Evolutionary conservation across 441 rosid genomes (phyloP).

Genomic region (Syzygium malaccense): DNA sequence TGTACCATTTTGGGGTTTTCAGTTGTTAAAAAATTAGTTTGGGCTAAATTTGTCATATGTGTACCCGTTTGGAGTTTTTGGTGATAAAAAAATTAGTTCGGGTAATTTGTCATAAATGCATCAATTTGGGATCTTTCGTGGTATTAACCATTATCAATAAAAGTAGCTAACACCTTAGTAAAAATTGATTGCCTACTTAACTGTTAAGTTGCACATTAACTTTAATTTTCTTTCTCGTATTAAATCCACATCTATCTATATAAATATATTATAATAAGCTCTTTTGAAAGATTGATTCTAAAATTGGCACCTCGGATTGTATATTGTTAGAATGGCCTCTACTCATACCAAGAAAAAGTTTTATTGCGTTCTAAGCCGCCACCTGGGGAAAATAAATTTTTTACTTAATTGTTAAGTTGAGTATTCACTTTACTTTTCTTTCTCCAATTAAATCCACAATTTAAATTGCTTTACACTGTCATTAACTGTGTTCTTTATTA

Average conservation of each 20-base stretch:
- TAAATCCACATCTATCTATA: background rate
- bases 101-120: no score
- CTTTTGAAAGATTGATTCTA: background rate
- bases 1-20: no score
- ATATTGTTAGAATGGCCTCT: background rate
- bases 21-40: no score
- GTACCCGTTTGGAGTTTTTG: no score
- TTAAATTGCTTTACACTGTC: background rate
- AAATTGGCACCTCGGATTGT: background rate
- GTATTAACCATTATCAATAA: background rate
- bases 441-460: background rate
- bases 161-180: background rate
- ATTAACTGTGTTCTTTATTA: background rate
- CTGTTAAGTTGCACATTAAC: background rate
- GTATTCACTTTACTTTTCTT: background rate
- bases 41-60: no score
- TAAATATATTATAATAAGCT: background rate
- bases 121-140: no score
- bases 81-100: no score
- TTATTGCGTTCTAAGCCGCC: background rate
- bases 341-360: background rate
- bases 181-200: background rate
- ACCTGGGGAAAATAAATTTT: background rate
- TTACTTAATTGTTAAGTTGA: background rate
- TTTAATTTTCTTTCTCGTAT: background rate